These are phyloP conservation scores for Leishmania major DNA, from an alignment of 208 protist species.

Conservation along the genomic window DNA sequence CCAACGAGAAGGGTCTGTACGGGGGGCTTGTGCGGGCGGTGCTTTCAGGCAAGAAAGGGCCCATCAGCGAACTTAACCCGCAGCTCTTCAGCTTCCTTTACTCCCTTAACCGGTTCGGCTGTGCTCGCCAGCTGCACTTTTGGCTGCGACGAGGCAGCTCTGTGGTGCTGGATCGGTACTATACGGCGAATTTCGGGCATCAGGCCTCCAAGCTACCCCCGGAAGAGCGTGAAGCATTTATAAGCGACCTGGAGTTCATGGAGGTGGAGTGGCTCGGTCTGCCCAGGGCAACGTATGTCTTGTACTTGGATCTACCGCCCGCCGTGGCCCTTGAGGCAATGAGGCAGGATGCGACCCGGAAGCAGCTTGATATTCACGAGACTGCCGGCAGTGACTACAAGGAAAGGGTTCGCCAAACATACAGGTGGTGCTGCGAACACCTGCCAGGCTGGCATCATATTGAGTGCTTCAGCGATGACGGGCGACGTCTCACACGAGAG, in stretches of 20 bases:
- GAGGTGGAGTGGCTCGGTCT: slow-evolving; percentile 84
- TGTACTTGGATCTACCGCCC: slow-evolving; percentile 89
- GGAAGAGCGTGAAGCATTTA: slow-evolving; percentile 62
- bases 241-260: slow-evolving; percentile 59
- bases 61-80: slow-evolving; percentile 73
- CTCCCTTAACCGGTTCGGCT: slow-evolving; percentile 87
- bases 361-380: slow-evolving; percentile 91
- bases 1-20: slow-evolving; percentile 75
- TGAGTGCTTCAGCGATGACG: slow-evolving; percentile 44
- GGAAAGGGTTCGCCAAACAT: slow-evolving; percentile 71
- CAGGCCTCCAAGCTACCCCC: slow-evolving; percentile 84
- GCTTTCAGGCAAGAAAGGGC: slow-evolving; percentile 82
- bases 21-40: slow-evolving; percentile 81
- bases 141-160: slow-evolving; percentile 65
- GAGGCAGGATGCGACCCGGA: slow-evolving; percentile 65
- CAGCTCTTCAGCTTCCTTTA: slow-evolving; percentile 91
- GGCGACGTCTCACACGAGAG: slow-evolving; percentile 49
- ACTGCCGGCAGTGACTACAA: slow-evolving; percentile 80
- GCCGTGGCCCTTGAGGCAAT: slow-evolving; percentile 72
- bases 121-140: slow-evolving; percentile 55
- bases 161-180: slow-evolving; percentile 90
- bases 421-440: slow-evolving; percentile 82
- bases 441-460: slow-evolving; percentile 65
- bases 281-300: slow-evolving; percentile 63
- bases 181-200: slow-evolving; percentile 92